A percentile compares a stretch with the other conserved stretches of the same genome.
Conservation (phyloP, 345 rosid genomes). For the Eucalyptus shirleyi region DNA sequence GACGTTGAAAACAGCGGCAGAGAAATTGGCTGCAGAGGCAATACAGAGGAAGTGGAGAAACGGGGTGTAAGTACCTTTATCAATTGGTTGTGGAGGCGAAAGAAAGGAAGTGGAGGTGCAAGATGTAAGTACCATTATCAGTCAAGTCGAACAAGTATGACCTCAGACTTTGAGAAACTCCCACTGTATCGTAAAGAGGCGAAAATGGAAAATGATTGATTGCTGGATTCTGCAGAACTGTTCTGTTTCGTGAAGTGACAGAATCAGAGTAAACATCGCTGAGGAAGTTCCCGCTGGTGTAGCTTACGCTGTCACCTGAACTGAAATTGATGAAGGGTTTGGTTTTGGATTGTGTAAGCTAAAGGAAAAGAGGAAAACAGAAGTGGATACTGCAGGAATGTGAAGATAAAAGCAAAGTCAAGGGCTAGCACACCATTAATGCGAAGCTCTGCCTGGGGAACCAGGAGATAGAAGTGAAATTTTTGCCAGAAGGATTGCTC, state of each 20-base stretch:
- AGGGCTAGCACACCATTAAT: not conserved
- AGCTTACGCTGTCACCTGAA: not conserved
- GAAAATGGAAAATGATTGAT: not conserved
- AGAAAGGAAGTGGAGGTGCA: constrained; percentile 29
- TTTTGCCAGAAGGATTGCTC: not conserved
- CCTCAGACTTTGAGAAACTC: constrained; percentile 14
- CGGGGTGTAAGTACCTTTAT: constrained; percentile 14
- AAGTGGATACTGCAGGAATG: not conserved
- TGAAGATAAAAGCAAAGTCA: not conserved
- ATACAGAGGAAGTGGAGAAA: constrained; percentile 25
- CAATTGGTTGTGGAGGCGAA: not conserved
- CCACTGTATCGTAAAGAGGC: constrained; percentile 27
- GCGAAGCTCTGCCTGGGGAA: not conserved
- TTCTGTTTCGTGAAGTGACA: not conserved
- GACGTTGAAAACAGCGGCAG: constrained; percentile 15
- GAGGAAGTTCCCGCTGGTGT: not conserved
- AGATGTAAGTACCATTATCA: constrained; percentile 11
- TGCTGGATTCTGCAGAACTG: not conserved
- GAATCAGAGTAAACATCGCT: not conserved
- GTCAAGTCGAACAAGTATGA: constrained; percentile 12
- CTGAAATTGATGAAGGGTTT: constrained; percentile 10
- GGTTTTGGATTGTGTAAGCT: not conserved
- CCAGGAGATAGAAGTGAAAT: not conserved
- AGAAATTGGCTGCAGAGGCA: not conserved
- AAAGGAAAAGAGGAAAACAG: not conserved